Evolutionary conservation across 768 basidiomycete species (phyloP).

Genomic region (Tylopilus sp.): DNA sequence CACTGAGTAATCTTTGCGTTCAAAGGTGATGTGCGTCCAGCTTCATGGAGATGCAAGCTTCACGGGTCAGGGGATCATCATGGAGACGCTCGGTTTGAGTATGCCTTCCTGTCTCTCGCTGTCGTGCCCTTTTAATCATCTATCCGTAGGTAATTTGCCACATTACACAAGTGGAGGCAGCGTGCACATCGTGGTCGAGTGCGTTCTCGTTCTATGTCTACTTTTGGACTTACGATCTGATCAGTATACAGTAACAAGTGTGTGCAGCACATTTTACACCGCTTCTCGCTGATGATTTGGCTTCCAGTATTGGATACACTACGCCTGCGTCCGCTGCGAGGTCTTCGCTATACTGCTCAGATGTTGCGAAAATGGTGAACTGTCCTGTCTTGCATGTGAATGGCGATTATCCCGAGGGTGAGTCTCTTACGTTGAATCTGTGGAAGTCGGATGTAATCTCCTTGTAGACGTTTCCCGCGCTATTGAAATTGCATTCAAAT

Average conservation of each 20-base stretch:
- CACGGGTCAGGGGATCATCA: constrained; percentile 64
- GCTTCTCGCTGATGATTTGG: constrained; percentile 1
- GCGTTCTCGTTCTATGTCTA: constrained; percentile 27
- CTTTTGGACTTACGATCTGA: neutral
- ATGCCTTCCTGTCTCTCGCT: constrained; percentile 20
- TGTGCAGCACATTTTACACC: constrained; percentile 5
- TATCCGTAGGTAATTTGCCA: constrained; percentile 67
- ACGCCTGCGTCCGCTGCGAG: constrained; percentile 83
- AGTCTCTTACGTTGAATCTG: neutral
- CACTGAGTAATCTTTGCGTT: no score
- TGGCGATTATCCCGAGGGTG: constrained; percentile 85
- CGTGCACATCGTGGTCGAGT: constrained; percentile 90
- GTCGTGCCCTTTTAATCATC: neutral
- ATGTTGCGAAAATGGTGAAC: constrained; percentile 87
- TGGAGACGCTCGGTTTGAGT: constrained; percentile 86
- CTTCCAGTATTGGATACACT: constrained; percentile 80
- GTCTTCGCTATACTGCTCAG: constrained; percentile 85
- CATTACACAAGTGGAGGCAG: constrained; percentile 91
- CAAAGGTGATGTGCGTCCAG: no score
- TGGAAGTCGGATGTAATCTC: neutral
- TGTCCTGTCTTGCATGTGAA: constrained; percentile 89
- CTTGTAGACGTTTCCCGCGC: constrained; percentile 76
- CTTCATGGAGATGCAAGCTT: no score
- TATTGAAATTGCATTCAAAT: constrained; percentile 84
- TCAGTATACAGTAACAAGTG: constrained; percentile 54